These are phyloP conservation scores for Aquilaria agallochum DNA, from an alignment of 441 rosid species.

Conservation along the genomic window DNA sequence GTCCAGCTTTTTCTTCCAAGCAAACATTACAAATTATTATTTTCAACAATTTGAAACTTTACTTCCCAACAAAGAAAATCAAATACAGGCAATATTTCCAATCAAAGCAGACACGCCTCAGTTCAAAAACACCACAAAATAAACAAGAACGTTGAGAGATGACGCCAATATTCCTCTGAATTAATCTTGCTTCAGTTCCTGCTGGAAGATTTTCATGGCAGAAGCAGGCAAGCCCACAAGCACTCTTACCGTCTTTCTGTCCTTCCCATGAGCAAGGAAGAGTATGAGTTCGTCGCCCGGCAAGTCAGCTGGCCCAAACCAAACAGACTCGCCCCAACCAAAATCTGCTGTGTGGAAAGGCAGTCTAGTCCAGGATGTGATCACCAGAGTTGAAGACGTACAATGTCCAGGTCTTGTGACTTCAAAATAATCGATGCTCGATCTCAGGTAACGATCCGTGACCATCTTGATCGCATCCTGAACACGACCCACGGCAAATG, in stretches of 20 bases:
- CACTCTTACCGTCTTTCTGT: constrained; percentile 76
- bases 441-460: constrained; percentile 72
- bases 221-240: constrained; percentile 79
- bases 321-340: constrained; percentile 84
- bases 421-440: constrained; percentile 85
- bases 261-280: constrained; percentile 79
- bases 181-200: constrained; percentile 41
- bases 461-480: constrained; percentile 72
- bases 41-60: too few species aligned
- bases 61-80: too few species aligned
- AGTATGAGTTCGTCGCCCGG: constrained; percentile 84
- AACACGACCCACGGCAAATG: constrained; percentile 53
- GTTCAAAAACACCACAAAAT: too few species aligned
- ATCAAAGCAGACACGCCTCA: too few species aligned
- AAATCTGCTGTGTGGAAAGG: constrained; percentile 73
- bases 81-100: too few species aligned
- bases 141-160: too few species aligned
- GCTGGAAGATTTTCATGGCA: constrained; percentile 63
- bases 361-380: constrained; percentile 80
- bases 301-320: constrained; percentile 78
- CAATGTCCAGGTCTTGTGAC: constrained; percentile 78
- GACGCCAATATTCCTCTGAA: too few species aligned
- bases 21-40: too few species aligned
- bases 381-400: constrained; percentile 61
- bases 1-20: too few species aligned